These are phyloP conservation scores for Camellia oleifera DNA, from an alignment of 179 eudicot genomes.

Conservation along the genomic window DNA sequence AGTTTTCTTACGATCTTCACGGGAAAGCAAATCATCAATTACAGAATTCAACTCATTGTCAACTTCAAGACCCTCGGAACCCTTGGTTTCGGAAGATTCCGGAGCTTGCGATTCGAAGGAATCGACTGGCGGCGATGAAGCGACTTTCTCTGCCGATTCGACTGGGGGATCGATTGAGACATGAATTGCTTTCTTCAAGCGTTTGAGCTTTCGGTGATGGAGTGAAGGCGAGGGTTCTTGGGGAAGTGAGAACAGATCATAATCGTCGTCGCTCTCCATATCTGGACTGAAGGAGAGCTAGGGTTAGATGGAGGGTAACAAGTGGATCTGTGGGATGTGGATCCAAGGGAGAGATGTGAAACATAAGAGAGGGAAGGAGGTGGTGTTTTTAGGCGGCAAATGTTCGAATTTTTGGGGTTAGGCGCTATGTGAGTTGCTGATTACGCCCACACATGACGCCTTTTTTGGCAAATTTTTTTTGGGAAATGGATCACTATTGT, in stretches of 20 bases:
- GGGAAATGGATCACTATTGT: too few relatives aligned
- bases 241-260: constrained; percentile 29
- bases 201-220: constrained; percentile 35
- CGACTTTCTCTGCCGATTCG: neutral
- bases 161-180: neutral
- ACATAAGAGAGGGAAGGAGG: neutral
- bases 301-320: neutral
- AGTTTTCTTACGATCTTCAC: constrained; percentile 16
- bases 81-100: constrained; percentile 21
- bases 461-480: too few relatives aligned
- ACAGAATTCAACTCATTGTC: constrained; percentile 2
- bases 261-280: constrained; percentile 52
- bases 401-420: constrained; percentile 19
- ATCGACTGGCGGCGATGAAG: constrained; percentile 14
- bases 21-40: neutral
- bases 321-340: neutral
- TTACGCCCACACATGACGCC: too few relatives aligned
- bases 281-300: neutral
- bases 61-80: constrained; percentile 14
- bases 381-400: constrained; percentile 33
- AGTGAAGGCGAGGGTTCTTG: constrained; percentile 26
- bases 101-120: constrained; percentile 21
- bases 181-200: constrained; percentile 29
- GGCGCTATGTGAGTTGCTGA: too few relatives aligned
- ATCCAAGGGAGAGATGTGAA: neutral